Percentiles rank a stretch among this genome's conserved stretches.
phyloP scores from a whole-genome alignment of 495 filamentous ascomycete genomes.

The Talaromyces stipitatus region DNA sequence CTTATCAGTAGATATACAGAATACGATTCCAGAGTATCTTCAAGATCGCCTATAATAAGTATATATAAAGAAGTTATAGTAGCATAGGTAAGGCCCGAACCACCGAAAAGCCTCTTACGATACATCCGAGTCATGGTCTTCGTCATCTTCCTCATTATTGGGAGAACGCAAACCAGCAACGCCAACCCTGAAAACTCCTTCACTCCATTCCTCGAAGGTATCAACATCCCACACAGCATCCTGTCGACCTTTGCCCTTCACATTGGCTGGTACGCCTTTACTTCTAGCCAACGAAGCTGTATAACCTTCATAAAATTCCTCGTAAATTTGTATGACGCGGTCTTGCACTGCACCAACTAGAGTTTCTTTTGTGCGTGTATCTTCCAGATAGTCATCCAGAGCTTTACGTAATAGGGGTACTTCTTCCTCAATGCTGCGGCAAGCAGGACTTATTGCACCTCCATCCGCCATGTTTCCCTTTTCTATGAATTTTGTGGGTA shows the following conservation, averaged over 20 bases:
- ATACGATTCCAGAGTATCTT: not conserved
- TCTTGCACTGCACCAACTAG: conserved; percentile 55
- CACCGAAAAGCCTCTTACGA: not conserved
- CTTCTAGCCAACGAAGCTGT: conserved; percentile 30
- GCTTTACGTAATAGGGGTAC: conserved; percentile 43
- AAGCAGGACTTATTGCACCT: conserved; percentile 30
- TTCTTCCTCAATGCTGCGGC: conserved; percentile 45
- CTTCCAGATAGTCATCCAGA: conserved; percentile 51
- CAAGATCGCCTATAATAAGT: not conserved
- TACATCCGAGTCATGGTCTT: not conserved
- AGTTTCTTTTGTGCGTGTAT: conserved; percentile 53
- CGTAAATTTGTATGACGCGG: conserved; percentile 50
- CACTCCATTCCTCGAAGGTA: conserved; percentile 53
- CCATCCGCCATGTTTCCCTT: conserved; percentile 28
- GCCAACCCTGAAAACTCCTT: conserved; percentile 48
- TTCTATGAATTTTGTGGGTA: conserved; percentile 37
- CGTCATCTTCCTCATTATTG: conserved; percentile 15
- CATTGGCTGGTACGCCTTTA: conserved; percentile 38
- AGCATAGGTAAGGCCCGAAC: not conserved
- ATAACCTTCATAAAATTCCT: conserved; percentile 51
- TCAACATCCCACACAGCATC: conserved; percentile 60
- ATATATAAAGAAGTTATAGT: not conserved
- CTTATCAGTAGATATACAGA: not conserved
- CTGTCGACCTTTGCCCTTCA: conserved; percentile 54
- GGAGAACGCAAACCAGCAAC: conserved; percentile 25